These are phyloP conservation scores for Alternaria novae-zelandiae DNA, from an alignment of 2,329 filamentous ascomycete species.

Conservation along the genomic window DNA sequence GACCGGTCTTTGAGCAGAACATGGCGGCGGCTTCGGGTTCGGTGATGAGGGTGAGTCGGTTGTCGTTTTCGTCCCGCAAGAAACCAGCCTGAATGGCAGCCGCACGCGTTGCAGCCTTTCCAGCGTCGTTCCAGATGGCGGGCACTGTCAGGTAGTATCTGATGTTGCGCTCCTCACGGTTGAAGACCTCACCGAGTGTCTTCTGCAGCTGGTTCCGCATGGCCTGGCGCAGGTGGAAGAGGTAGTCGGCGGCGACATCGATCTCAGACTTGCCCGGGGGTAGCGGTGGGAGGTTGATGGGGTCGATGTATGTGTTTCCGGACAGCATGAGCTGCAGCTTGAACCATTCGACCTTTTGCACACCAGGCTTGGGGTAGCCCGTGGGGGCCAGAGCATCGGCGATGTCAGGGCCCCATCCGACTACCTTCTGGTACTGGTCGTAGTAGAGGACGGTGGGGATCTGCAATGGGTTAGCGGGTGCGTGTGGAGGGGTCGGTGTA, in stretches of 20 bases:
- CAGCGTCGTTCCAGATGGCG: constrained; percentile 98
- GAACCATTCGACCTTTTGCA: constrained; percentile 99
- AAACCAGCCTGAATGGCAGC: constrained; percentile 97
- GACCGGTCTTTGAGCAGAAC: constrained; percentile 96
- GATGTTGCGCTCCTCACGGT: constrained; percentile 96
- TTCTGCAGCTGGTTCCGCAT: constrained; percentile 97
- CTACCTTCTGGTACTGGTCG: constrained; percentile 98
- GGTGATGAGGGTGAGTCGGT: constrained; percentile 90
- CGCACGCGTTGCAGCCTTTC: constrained; percentile 93
- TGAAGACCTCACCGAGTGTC: constrained; percentile 96
- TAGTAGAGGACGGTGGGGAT: constrained; percentile 99
- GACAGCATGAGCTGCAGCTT: constrained; percentile 99
- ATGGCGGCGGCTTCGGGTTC: constrained; percentile 97
- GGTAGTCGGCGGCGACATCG: constrained; percentile 98
- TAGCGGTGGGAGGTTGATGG: constrained; percentile 96
- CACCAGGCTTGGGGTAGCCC: constrained; percentile 94
- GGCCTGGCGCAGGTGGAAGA: constrained; percentile 96
- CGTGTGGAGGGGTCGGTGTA: not conserved
- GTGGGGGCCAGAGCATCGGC: constrained; percentile 95
- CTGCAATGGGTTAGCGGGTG: constrained; percentile 54
- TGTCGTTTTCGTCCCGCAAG: constrained; percentile 96
- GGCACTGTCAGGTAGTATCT: constrained; percentile 98
- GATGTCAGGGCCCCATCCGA: constrained; percentile 99
- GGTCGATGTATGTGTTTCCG: constrained; percentile 98
- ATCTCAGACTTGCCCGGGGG: constrained; percentile 98